phyloP scores from a whole-genome alignment of 768 basidiomycete genomes.

The Suillus occidentalis region DNA sequence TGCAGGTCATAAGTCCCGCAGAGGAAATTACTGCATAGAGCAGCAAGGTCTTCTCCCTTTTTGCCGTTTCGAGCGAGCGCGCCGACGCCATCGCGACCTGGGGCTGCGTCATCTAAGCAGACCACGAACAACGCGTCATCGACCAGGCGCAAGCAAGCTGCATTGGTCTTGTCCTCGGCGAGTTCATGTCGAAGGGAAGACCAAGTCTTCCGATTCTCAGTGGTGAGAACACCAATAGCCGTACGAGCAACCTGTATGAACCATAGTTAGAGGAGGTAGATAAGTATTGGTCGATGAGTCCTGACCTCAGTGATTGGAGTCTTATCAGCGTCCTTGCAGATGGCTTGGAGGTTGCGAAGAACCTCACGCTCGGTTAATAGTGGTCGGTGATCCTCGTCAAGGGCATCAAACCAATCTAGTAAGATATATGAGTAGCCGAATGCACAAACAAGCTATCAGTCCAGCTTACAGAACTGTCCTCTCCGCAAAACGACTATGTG shows the following conservation, averaged over 20 bases:
- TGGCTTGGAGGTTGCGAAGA: slow-evolving; percentile 84
- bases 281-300: too few relatives aligned
- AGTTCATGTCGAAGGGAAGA: slow-evolving; percentile 70
- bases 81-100: slow-evolving; percentile 28
- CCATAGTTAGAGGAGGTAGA: slow-evolving; percentile 17
- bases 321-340: slow-evolving; percentile 85
- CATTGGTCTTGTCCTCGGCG: slow-evolving; percentile 69
- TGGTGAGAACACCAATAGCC: slow-evolving; percentile 90
- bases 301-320: slow-evolving; percentile 61
- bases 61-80: slow-evolving; percentile 13
- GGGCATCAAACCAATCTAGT: slow-evolving; percentile 92
- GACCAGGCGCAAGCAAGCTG: slow-evolving; percentile 76
- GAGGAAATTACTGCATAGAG: slow-evolving; percentile 88
- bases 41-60: slow-evolving; percentile 61
- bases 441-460: background rate
- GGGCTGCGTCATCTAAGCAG: slow-evolving; percentile 80
- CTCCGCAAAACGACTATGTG: slow-evolving; percentile 87
- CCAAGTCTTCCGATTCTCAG: slow-evolving; percentile 95
- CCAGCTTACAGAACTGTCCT: slow-evolving; percentile 85
- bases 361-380: slow-evolving; percentile 88
- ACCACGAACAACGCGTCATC: slow-evolving; percentile 93
- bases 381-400: slow-evolving; percentile 82
- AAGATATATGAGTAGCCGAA: background rate
- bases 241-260: slow-evolving; percentile 63
- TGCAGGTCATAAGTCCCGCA: slow-evolving; percentile 88